Conservation (phyloP, 1,139 yeast genomes). For the Suhomyces kunorum region DNA sequence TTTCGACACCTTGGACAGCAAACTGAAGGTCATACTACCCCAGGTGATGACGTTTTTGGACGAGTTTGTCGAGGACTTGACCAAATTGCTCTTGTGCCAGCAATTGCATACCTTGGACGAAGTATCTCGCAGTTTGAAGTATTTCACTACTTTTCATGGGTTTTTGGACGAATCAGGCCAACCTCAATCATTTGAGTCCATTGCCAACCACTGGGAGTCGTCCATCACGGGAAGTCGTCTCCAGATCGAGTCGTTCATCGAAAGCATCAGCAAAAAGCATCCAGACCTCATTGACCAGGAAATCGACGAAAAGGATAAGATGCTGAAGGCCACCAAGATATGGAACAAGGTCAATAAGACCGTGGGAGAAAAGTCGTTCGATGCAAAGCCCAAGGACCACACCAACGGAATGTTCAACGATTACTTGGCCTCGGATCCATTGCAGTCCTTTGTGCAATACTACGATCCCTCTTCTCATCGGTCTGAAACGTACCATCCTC, state of each 20-base stretch:
- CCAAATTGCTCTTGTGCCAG: constrained; percentile 37
- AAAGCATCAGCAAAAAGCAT: constrained; percentile 31
- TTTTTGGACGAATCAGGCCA: constrained; percentile 16
- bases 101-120: constrained; percentile 33
- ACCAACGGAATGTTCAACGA: constrained; percentile 37
- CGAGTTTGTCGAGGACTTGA: constrained; percentile 50
- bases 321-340: constrained; percentile 26
- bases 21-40: constrained; percentile 46
- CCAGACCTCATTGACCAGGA: constrained; percentile 35
- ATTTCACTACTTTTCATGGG: constrained; percentile 45
- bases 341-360: constrained; percentile 32
- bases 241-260: constrained; percentile 41
- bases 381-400: constrained; percentile 29
- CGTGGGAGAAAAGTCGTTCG: constrained; percentile 27
- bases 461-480: constrained; percentile 30
- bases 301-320: constrained; percentile 32
- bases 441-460: constrained; percentile 33
- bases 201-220: constrained; percentile 39
- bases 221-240: constrained; percentile 32
- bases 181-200: constrained; percentile 21
- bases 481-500: constrained; percentile 36
- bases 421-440: constrained; percentile 36
- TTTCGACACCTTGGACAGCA: constrained; percentile 41
- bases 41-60: constrained; percentile 48
- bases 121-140: constrained; percentile 29